Percentiles rank a stretch among this genome's conserved stretches.
Conservation (phyloP, 1,284 basidiomycete species). For the Bondarzewia mesenterica region DNA sequence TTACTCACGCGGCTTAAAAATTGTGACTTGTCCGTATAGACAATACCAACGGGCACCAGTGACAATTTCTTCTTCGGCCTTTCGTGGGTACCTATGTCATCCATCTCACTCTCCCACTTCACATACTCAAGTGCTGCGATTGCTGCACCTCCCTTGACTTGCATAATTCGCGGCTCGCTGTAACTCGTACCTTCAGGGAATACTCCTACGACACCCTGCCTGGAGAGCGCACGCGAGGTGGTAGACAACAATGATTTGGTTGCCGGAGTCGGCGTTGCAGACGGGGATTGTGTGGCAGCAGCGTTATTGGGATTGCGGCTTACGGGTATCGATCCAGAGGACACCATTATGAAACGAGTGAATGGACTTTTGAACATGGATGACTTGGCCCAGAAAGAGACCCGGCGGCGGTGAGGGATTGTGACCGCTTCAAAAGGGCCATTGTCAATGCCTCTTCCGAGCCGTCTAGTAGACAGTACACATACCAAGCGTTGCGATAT, state of each 20-base stretch:
- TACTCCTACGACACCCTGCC: constrained; percentile 57
- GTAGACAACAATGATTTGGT: constrained; percentile 43
- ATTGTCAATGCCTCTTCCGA: not conserved
- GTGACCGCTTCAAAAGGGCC: constrained; percentile 37
- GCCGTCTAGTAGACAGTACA: constrained; percentile 1
- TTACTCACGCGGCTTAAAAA: constrained; percentile 50
- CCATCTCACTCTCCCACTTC: constrained; percentile 28
- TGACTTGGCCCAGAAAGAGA: constrained; percentile 73
- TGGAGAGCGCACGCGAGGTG: constrained; percentile 53
- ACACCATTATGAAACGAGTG: constrained; percentile 45
- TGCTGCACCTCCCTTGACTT: constrained; percentile 66
- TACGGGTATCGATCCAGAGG: constrained; percentile 73
- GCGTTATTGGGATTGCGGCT: constrained; percentile 40
- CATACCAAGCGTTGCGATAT: constrained; percentile 40
- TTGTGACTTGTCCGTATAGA: constrained; percentile 67
- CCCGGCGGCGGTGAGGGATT: constrained; percentile 49
- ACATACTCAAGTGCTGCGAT: constrained; percentile 77
- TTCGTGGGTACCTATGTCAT: not conserved
- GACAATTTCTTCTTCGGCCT: constrained; percentile 21
- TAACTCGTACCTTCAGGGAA: constrained; percentile 70
- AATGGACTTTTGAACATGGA: constrained; percentile 57
- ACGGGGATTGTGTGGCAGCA: not conserved
- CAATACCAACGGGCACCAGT: constrained; percentile 64
- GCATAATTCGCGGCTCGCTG: constrained; percentile 59
- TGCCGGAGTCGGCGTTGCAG: not conserved